A percentile compares a stretch with the other conserved stretches of the same genome.
These are phyloP conservation scores for Aspergillus ostianus DNA, from an alignment of 495 filamentous ascomycete genomes.

Conservation along the genomic window DNA sequence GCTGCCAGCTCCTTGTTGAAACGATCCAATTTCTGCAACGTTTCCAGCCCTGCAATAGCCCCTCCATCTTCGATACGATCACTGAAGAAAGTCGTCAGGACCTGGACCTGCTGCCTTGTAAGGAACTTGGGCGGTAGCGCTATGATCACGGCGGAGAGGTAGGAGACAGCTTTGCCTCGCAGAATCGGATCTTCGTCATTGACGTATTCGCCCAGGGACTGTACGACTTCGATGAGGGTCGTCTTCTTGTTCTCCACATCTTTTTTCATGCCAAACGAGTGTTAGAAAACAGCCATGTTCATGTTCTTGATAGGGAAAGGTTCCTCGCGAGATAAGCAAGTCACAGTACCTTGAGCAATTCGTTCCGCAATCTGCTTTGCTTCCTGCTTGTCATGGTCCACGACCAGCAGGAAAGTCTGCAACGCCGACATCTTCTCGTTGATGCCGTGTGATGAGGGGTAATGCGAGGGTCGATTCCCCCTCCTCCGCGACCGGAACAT, in stretches of 20 bases:
- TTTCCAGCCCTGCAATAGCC: conserved; percentile 48
- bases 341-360: conserved; percentile 52
- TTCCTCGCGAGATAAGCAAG: background rate
- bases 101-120: conserved; percentile 65
- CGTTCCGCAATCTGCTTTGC: conserved; percentile 56
- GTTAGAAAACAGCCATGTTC: conserved; percentile 8
- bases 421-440: conserved; percentile 57
- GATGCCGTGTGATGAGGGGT: conserved; percentile 15
- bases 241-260: conserved; percentile 60
- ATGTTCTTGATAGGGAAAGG: background rate
- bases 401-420: conserved; percentile 63
- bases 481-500: conserved; percentile 23
- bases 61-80: conserved; percentile 63
- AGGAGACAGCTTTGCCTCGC: conserved; percentile 65
- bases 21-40: conserved; percentile 46
- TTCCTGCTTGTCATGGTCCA: conserved; percentile 61
- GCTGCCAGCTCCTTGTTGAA: conserved; percentile 49
- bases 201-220: conserved; percentile 67
- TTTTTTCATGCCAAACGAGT: conserved; percentile 24
- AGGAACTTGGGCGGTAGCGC: conserved; percentile 57
- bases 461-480: conserved; percentile 10
- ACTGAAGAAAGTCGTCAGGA: conserved; percentile 57
- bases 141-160: conserved; percentile 63
- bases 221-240: conserved; percentile 65
- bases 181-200: conserved; percentile 66